phyloP scores from a whole-genome alignment of 139 green algal species.

The Volvox reticuliferus region DNA sequence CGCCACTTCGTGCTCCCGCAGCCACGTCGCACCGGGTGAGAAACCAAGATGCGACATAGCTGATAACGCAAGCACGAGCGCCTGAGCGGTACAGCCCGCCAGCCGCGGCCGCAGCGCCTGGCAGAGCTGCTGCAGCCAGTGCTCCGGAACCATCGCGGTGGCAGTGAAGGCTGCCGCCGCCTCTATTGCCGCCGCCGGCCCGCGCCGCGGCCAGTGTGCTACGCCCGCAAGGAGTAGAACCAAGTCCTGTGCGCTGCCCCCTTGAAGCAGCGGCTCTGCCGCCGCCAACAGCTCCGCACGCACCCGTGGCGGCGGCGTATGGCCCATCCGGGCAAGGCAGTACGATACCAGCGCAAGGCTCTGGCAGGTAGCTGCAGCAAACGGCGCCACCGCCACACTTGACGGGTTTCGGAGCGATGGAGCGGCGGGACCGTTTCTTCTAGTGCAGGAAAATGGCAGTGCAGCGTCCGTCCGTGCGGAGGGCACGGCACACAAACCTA shows the following conservation, averaged over 20 bases:
- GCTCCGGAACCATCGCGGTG: background rate
- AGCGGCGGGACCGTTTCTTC: too few relatives aligned
- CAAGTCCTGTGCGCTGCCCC: conserved; percentile 32
- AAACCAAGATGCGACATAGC: background rate
- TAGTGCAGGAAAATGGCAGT: too few relatives aligned
- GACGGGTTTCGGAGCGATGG: background rate
- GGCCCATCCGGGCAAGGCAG: background rate
- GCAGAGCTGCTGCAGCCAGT: conserved; percentile 24
- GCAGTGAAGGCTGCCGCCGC: background rate
- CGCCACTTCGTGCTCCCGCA: conserved; percentile 13
- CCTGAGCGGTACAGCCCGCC: background rate
- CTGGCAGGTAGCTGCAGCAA: conserved; percentile 31
- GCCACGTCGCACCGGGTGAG: background rate
- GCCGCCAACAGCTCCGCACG: background rate
- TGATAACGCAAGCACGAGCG: conserved; percentile 14
- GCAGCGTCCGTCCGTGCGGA: background rate
- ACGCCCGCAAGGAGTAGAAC: conserved; percentile 32
- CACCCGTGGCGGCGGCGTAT: background rate
- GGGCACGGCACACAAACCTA: background rate
- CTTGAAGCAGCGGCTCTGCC: conserved; percentile 8
- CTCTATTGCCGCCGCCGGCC: too few relatives aligned
- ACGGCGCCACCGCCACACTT: background rate
- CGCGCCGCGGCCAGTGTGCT: conserved; percentile 26
- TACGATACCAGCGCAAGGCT: conserved; percentile 32
- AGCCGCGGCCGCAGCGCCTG: background rate